Evolutionary conservation across 345 rosid genomes (phyloP), one percentile per base, ranked within the genome.

Genomic region (Brassica nigra): DNA sequence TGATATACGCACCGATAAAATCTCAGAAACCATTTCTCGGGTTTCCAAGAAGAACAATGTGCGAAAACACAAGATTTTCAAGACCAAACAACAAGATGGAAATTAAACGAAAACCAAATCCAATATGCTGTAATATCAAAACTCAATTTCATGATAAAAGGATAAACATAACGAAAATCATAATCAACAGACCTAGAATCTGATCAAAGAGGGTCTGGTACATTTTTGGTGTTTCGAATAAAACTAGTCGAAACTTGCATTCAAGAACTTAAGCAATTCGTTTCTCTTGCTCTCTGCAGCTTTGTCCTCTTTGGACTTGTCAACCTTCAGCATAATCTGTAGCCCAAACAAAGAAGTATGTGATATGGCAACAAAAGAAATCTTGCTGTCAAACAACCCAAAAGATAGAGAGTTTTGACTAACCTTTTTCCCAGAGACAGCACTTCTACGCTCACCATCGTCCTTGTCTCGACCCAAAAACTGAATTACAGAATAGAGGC

Each of bases 391-490:
- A 31, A 49, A 62, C 12, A 29, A 47, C 23, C 62, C 34, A 33
- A 57, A 2, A 28, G 1, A 12, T 1, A 65, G 55, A n/a, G 47
- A 29, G 75, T 5, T 6, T 27, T 23, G 16, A 49, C 86, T 81
- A 10, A 90, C 99, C 88, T 93, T 95, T 86, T 93, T 93, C 20
- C 99, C 99, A 59, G 99, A 95, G 65, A 95, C 97, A 70, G 97
- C 97, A 81, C 99, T 95, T 58, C 98, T 91, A 30, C 94, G 97
- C 33, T 85, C 95, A 70, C 92, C 90, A 76, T 89, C 91, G 39
- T 82, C 98, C 75, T 90, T 89, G 79, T 85, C 90, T 16, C 87
- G 92, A 55, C 97, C 89, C 73, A 95, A 75, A 81, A 91, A 90
- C 99, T 95, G 89, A 44, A 83, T 30, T 8, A 49, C 3, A 3